Percentiles rank a stretch among this genome's conserved stretches.
Conservation (phyloP, 2,329 filamentous ascomycete species). For the Camillea tinctor region DNA sequence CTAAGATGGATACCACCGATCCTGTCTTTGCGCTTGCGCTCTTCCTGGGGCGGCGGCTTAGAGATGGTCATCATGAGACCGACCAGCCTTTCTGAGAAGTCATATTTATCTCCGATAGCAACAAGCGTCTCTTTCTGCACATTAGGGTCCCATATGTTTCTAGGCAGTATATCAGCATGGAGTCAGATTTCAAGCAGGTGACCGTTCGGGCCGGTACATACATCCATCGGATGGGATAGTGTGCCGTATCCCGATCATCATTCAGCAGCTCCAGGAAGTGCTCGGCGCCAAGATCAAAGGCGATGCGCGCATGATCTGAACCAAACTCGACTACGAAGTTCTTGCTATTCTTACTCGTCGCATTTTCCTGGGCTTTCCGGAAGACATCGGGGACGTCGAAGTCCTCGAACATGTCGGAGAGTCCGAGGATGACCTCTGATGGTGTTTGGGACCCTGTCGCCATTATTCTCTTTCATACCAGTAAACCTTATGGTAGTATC, state of each 20-base stretch:
- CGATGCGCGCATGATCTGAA: constrained; percentile 52
- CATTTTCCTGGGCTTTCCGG: constrained; percentile 39
- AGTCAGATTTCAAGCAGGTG: constrained; percentile 4
- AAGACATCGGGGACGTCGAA: constrained; percentile 54
- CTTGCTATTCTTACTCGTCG: constrained; percentile 39
- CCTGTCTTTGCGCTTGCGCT: constrained; percentile 12
- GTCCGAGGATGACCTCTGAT: background rate
- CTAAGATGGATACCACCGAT: constrained; percentile 1
- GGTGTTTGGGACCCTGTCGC: background rate
- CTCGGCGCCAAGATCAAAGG: constrained; percentile 48
- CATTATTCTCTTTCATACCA: background rate
- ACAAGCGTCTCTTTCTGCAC: constrained; percentile 54
- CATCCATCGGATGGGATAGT: constrained; percentile 65
- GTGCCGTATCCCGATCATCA: constrained; percentile 37
- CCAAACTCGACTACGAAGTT: constrained; percentile 70
- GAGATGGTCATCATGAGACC: constrained; percentile 51
- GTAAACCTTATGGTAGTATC: too few relatives aligned
- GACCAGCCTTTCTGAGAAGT: constrained; percentile 65
- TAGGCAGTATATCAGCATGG: constrained; percentile 28
- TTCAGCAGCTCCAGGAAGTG: constrained; percentile 42
- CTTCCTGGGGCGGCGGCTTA: constrained; percentile 4
- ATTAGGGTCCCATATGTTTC: constrained; percentile 70
- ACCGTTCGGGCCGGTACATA: constrained; percentile 35
- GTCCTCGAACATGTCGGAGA: constrained; percentile 40
- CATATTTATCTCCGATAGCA: constrained; percentile 59